Percentiles rank a stretch among this genome's conserved stretches.
These are phyloP conservation scores for Kuraishia cidri DNA, from an alignment of 805 yeast species.

Conservation along the genomic window DNA sequence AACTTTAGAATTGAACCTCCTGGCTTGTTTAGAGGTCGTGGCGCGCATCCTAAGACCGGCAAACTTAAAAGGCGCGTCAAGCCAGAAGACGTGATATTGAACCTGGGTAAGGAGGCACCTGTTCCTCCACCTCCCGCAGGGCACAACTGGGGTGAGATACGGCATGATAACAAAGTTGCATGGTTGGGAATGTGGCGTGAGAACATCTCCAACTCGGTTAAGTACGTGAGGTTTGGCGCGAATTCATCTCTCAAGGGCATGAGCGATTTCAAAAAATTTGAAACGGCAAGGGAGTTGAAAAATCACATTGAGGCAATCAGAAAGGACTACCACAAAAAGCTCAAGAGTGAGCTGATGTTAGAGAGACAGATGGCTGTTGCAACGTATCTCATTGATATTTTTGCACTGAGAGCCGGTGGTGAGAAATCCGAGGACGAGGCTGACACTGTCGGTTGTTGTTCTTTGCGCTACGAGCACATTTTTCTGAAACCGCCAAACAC, in stretches of 20 bases:
- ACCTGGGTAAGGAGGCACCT: constrained; percentile 62
- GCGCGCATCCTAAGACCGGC: constrained; percentile 95
- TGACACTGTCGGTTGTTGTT: constrained; percentile 97
- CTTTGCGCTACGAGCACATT: constrained; percentile 83
- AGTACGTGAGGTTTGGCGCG: constrained; percentile 87
- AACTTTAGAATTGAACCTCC: constrained; percentile 96
- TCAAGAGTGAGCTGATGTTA: constrained; percentile 70
- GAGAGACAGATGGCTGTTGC: constrained; percentile 93
- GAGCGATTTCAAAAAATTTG: constrained; percentile 86
- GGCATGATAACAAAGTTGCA: constrained; percentile 82
- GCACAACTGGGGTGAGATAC: constrained; percentile 83
- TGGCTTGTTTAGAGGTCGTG: constrained; percentile 91
- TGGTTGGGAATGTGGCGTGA: constrained; percentile 99
- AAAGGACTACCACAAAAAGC: constrained; percentile 57
- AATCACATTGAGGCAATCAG: constrained; percentile 66
- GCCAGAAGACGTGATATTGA: constrained; percentile 86
- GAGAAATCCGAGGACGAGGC: constrained; percentile 97
- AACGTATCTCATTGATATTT: constrained; percentile 82
- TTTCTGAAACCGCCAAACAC: constrained; percentile 77
- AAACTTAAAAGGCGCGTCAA: constrained; percentile 75
- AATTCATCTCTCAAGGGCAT: constrained; percentile 86
- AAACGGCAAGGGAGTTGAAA: constrained; percentile 82
- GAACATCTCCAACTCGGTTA: constrained; percentile 73
- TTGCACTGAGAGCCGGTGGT: constrained; percentile 97
- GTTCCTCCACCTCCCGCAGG: constrained; percentile 84